Evolutionary conservation across 768 basidiomycete species (phyloP).

Genomic region (Coprinellus aureogranulatus): DNA sequence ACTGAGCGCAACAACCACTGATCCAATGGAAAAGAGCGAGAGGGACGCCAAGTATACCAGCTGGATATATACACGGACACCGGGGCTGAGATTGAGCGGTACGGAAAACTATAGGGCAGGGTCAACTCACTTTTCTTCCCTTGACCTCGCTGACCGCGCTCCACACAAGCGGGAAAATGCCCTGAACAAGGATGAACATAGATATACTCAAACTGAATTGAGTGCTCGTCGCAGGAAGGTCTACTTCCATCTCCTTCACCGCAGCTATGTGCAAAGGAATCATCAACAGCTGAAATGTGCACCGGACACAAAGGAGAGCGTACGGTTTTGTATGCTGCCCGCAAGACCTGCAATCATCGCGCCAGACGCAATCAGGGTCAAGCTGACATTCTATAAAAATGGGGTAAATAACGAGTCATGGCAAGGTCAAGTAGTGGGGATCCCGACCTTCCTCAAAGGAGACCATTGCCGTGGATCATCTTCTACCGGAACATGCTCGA

Average conservation of each 20-base stretch:
- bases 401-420: neutral
- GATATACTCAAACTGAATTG: conserved; percentile 70
- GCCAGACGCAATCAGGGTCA: conserved; percentile 49
- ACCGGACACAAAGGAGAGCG: conserved; percentile 14
- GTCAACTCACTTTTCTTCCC: conserved; percentile 64
- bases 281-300: neutral
- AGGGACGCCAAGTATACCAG: conserved; percentile 54
- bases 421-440: neutral
- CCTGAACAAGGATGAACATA: conserved; percentile 73
- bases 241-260: conserved; percentile 54
- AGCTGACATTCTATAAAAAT: conserved; percentile 36
- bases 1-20: conserved; percentile 55
- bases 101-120: too few relatives aligned
- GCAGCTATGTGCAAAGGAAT: too few relatives aligned
- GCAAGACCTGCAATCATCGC: conserved; percentile 58
- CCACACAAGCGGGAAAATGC: conserved; percentile 66
- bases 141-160: conserved; percentile 69
- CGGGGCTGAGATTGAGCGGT: too few relatives aligned
- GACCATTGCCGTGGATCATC: conserved; percentile 62
- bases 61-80: too few relatives aligned
- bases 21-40: conserved; percentile 52
- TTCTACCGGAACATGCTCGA: conserved; percentile 45
- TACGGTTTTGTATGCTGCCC: conserved; percentile 65
- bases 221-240: conserved; percentile 56
- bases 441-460: conserved; percentile 43